Base-by-base conservation (phyloP, 306 rosid species). In the Acacia melanoxylon region DNA sequence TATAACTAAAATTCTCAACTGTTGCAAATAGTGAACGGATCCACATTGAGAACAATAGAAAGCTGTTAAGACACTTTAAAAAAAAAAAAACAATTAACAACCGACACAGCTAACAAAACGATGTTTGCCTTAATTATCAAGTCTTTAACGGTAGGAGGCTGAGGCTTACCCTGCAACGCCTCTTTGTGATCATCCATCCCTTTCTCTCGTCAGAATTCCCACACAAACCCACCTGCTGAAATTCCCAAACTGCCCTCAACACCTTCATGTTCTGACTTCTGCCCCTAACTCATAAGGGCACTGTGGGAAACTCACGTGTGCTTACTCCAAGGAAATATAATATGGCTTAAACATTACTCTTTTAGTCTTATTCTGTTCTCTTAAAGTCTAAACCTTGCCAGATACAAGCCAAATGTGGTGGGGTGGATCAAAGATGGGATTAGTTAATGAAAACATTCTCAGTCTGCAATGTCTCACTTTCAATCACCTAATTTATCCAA, bases 401-500 rank as follows among this genome's bases (percentile, higher is more conserved):
- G 88, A 90, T 86, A 48, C 78, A 37, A 20, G 83, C 58, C 33
- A 68, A 75, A 10, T 14, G 17, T 48, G 52, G 79, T 84, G 79
- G 77, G 62, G 45, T 77, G 31, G 67, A 81, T 86, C 83, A 63
- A 44, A 71, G 24, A 44, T 68, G 82, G 62, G 83, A 69, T 76
- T 82, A 84, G 80, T 81, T 79, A 85, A 74, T 66, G 78, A 89
- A 89, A 86, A 79, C 67, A 89, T 72, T 37, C 52, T 46, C 56
- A 51, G 76, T 83, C 74, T 86, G 82, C 76, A 70, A 79, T 74
- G 10, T 87, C 78, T 91, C 80, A 74, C 56, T 82, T 72, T 56
- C 90, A 84, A 73, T 82, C 91, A 89, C 94, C 97, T 87, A 93
- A 90, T 87, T 85, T 80, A 29, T 86, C 86, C 77, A 85, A 86